These are phyloP conservation scores for Acanthamoeba castellanii DNA, from an alignment of 208 protist species.

Conservation along the genomic window DNA sequence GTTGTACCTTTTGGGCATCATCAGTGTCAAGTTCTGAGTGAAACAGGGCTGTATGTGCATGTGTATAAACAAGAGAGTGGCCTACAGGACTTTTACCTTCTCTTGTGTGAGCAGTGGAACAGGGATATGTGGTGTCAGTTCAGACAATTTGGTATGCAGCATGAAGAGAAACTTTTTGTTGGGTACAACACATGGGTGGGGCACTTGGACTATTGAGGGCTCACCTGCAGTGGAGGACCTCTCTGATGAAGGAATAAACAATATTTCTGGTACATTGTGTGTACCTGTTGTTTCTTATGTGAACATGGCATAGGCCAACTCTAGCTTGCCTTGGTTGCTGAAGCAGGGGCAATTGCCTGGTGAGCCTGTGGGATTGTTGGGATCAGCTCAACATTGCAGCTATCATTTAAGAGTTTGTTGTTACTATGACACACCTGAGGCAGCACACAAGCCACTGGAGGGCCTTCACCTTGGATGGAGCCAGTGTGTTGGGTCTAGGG, in stretches of 20 bases:
- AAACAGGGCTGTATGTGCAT: too few relatives aligned
- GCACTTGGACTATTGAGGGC: background rate
- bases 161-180: background rate
- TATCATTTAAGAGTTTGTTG: background rate
- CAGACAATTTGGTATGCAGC: background rate
- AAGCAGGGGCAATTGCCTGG: background rate
- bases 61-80: background rate
- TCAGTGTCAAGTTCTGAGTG: background rate
- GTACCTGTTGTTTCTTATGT: background rate
- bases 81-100: background rate
- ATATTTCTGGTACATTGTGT: background rate
- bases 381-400: too few relatives aligned
- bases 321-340: background rate
- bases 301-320: constrained; percentile 40
- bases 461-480: background rate
- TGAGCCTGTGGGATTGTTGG: background rate
- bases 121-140: background rate
- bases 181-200: background rate
- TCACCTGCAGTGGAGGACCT: background rate
- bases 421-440: background rate
- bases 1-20: background rate
- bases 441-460: background rate
- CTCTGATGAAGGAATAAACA: background rate
- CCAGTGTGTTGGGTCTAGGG: background rate
- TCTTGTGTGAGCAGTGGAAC: background rate